Conservation (phyloP, 169 alveolate genomes). For the Plasmodium vivax region DNA sequence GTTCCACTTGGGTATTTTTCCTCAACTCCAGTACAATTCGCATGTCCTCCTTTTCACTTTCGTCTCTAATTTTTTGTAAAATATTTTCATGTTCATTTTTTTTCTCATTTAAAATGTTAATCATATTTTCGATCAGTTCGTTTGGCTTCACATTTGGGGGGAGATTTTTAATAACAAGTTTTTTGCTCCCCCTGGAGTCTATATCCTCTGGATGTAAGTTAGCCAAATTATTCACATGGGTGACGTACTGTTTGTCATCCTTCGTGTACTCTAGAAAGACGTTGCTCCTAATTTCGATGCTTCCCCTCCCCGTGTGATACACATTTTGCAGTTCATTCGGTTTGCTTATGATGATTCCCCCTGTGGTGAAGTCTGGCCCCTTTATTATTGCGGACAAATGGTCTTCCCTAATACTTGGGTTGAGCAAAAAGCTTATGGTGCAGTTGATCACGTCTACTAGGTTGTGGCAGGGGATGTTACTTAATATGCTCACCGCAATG, state of each 20-base stretch:
- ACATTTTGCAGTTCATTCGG: slow-evolving; percentile 68
- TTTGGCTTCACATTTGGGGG: slow-evolving; percentile 78
- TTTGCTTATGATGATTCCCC: slow-evolving; percentile 83
- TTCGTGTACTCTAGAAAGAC: slow-evolving; percentile 51
- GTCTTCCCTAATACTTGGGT: slow-evolving; percentile 75
- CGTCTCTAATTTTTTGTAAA: slow-evolving; percentile 71
- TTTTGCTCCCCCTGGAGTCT: slow-evolving; percentile 23
- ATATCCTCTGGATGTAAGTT: neutral
- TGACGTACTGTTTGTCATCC: slow-evolving; percentile 13
- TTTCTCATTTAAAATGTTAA: slow-evolving; percentile 29
- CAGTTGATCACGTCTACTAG: slow-evolving; percentile 83
- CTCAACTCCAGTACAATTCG: slow-evolving; percentile 74
- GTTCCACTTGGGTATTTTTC: slow-evolving; percentile 69
- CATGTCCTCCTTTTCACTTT: slow-evolving; percentile 77
- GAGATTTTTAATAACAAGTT: slow-evolving; percentile 69
- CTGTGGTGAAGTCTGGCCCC: slow-evolving; percentile 91
- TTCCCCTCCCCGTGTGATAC: slow-evolving; percentile 86
- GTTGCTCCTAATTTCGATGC: slow-evolving; percentile 74
- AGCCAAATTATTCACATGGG: slow-evolving; percentile 21
- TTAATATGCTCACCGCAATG: slow-evolving; percentile 89
- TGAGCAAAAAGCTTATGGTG: slow-evolving; percentile 68
- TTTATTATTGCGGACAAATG: slow-evolving; percentile 75
- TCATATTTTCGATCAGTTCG: slow-evolving; percentile 30
- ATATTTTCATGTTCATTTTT: slow-evolving; percentile 73
- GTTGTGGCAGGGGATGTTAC: slow-evolving; percentile 88